Percentiles rank a stretch among this genome's conserved stretches.
phyloP scores from a whole-genome alignment of 2,329 filamentous ascomycete species.

The Akanthomyces uredinophilus region DNA sequence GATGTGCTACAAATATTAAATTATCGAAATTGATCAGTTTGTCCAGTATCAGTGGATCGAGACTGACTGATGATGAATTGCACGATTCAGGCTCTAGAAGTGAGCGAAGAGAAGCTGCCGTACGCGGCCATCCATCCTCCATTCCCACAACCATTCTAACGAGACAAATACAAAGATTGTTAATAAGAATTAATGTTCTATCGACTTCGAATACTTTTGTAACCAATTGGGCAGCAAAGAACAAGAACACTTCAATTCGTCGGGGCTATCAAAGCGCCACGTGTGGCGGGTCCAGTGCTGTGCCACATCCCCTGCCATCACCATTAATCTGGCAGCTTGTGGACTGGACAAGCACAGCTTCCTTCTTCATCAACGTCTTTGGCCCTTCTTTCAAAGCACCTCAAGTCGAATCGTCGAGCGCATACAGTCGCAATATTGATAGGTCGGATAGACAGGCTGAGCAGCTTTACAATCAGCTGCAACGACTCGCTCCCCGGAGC shows the following conservation, averaged over 20 bases:
- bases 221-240: background rate
- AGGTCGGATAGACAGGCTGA: background rate
- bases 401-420: background rate
- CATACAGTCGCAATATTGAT: background rate
- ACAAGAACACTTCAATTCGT: too few relatives aligned
- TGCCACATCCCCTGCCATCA: constrained; percentile 15
- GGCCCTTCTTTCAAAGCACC: background rate
- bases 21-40: too few relatives aligned
- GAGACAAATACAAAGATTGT: too few relatives aligned
- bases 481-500: constrained; percentile 19
- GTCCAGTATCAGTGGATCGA: too few relatives aligned
- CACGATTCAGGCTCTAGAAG: too few relatives aligned
- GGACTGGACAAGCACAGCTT: constrained; percentile 1
- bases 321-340: constrained; percentile 12
- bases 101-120: too few relatives aligned
- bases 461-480: constrained; percentile 2
- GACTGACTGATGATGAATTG: too few relatives aligned
- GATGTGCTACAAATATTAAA: too few relatives aligned
- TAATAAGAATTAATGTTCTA: too few relatives aligned
- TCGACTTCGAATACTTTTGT: too few relatives aligned
- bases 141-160: too few relatives aligned
- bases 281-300: constrained; percentile 13
- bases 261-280: constrained; percentile 2
- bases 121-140: too few relatives aligned
- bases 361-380: background rate